phyloP scores from a whole-genome alignment of 345 rosid genomes.

The Ricinus communis region DNA sequence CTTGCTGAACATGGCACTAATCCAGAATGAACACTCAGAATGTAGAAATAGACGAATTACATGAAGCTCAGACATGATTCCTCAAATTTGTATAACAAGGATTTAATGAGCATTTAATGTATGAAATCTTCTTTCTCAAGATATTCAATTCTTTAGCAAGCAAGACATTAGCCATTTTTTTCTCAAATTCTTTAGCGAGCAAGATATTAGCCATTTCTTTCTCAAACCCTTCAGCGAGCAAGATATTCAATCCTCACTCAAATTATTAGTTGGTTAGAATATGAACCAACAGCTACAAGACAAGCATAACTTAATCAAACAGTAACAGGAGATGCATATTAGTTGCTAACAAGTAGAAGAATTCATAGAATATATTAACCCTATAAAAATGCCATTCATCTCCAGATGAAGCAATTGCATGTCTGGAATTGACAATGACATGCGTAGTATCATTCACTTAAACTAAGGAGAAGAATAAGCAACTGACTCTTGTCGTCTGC shows the following conservation, averaged over 20 bases:
- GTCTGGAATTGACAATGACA: not conserved
- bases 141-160: no score
- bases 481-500: constrained; percentile 47
- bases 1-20: not conserved
- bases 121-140: no score
- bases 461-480: constrained; percentile 12
- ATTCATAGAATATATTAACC: not conserved
- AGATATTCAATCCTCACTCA: not conserved
- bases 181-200: no score
- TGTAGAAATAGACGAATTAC: not conserved
- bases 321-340: not conserved
- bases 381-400: not conserved
- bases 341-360: not conserved
- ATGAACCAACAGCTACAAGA: not conserved
- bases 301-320: not conserved
- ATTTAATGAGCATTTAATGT: no score
- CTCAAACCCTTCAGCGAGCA: not conserved
- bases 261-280: not conserved
- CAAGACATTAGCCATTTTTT: no score
- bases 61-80: not conserved
- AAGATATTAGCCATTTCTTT: no score
- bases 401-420: not conserved
- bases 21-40: not conserved
- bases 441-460: constrained; percentile 1
- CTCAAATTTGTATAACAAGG: not conserved